Base-by-base conservation (phyloP, 192 early-diverging fungal species). In the Podila clonocystis region DNA sequence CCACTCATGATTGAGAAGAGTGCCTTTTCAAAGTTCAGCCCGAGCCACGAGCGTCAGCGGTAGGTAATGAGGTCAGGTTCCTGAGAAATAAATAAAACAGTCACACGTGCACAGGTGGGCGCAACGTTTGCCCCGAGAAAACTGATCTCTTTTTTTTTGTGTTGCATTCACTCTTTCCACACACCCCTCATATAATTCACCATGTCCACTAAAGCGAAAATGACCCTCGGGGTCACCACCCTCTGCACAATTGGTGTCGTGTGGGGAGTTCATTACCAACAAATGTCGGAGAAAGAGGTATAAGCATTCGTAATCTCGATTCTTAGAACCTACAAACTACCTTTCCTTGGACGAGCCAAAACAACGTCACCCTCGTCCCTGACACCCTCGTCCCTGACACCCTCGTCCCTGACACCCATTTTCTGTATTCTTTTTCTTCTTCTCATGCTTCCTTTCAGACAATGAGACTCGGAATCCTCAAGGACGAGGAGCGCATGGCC, bases 1-100 rank as follows among this genome's bases (percentile, higher is more conserved):
- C 95, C 95, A 19, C 79, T 96, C n/a, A 80, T 68, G 29, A 66
- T 96, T 17, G 74, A 87, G 70, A 85, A 87, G 74, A 92, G 92
- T 55, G 63, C 65, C 33, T 94, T 90, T 69, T 50, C 89, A 38
- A 91, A 87, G 59, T 79, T 68, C 31, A 94, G 93, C 58, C 50
- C 64, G 12, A 65, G 50, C 9, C 84, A 85, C 63, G 62, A 80
- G 52, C 52, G 66, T 20, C 76, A 79, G 55, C 64, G 50, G 30
- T 15, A 45, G 41, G 50, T n/a, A n/a, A n/a, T n/a, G 9, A 17
- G 50, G 9, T 55, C 30, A 28, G 11, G n/a, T 24, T 12, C 41
- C 19, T 36, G 33, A 29, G 5, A 58, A 62, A 48, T 41, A 73
- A 38, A 20, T 33, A 62, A 36, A 36, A 31, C 11, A 50, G 28